These are phyloP conservation scores for Pezizomycotina sp. DNA, from an alignment of 2,329 filamentous ascomycete genomes.

Conservation along the genomic window DNA sequence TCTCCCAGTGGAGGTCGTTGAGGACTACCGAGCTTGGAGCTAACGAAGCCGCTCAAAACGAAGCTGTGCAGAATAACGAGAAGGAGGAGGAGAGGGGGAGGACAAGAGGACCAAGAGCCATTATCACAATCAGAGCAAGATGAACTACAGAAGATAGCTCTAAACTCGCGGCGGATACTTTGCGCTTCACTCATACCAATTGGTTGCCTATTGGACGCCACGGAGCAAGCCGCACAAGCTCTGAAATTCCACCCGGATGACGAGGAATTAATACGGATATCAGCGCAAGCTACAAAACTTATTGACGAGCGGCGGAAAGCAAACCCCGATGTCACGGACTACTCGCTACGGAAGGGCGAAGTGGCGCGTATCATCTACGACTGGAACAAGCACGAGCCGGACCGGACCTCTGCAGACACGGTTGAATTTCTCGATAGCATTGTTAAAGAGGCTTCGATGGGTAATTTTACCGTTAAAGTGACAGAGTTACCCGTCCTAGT, in stretches of 20 bases:
- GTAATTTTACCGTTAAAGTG: constrained; percentile 64
- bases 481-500: constrained; percentile 59
- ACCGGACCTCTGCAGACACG: constrained; percentile 53
- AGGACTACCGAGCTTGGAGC: constrained; percentile 29
- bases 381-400: constrained; percentile 51
- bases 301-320: constrained; percentile 1
- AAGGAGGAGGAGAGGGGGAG: constrained; percentile 28
- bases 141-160: constrained; percentile 27
- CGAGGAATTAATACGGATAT: constrained; percentile 39
- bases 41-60: not conserved
- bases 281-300: too few relatives aligned
- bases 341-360: constrained; percentile 10
- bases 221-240: constrained; percentile 12
- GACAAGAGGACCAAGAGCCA: constrained; percentile 31
- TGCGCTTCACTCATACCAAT: constrained; percentile 10
- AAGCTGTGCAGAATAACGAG: constrained; percentile 18
- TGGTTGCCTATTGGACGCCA: constrained; percentile 13
- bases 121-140: constrained; percentile 28
- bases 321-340: constrained; percentile 9
- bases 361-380: constrained; percentile 37
- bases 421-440: constrained; percentile 51
- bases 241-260: constrained; percentile 33
- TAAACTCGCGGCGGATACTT: constrained; percentile 24
- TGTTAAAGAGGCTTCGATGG: constrained; percentile 50
- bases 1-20: constrained; percentile 40